Percentiles rank a stretch among this genome's conserved stretches.
These are phyloP conservation scores for Yamadazyma dushanensis DNA, from an alignment of 1,139 yeast genomes.

Conservation along the genomic window DNA sequence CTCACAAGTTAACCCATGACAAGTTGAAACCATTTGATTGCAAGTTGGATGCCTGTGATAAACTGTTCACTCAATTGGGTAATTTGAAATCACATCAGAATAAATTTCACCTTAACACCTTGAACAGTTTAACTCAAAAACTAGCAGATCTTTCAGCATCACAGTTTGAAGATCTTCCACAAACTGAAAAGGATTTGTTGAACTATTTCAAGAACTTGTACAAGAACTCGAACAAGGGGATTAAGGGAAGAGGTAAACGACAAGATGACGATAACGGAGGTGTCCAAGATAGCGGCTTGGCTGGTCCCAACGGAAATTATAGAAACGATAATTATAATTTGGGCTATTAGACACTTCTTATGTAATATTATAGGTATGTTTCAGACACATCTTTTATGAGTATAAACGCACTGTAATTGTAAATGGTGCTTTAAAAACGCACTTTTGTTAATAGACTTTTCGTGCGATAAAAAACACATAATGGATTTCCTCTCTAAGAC, in stretches of 20 bases:
- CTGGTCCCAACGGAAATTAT: conserved; percentile 5
- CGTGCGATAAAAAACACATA: neutral
- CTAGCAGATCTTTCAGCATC: conserved; percentile 56
- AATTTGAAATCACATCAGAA: conserved; percentile 93
- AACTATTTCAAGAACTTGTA: conserved; percentile 78
- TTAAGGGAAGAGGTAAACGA: conserved; percentile 79
- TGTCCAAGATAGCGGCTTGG: conserved; percentile 1
- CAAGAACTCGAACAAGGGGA: conserved; percentile 87
- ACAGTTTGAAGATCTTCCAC: conserved; percentile 52
- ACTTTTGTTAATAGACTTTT: neutral
- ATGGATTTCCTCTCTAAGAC: conserved; percentile 67
- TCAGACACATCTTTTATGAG: neutral
- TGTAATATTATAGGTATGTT: conserved; percentile 1
- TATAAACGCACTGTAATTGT: neutral
- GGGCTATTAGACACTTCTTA: neutral
- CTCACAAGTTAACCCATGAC: conserved; percentile 80
- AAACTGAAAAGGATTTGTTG: conserved; percentile 65
- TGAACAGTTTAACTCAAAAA: conserved; percentile 62
- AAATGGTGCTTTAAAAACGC: neutral
- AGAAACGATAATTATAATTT: conserved; percentile 3
- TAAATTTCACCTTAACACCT: conserved; percentile 74
- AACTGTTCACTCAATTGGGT: conserved; percentile 87
- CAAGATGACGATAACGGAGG: conserved; percentile 1
- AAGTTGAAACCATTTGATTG: conserved; percentile 79
- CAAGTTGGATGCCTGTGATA: conserved; percentile 76